These are phyloP conservation scores for Colletotrichum higginsianum DNA, from an alignment of 2,329 filamentous ascomycete species.

Conservation along the genomic window DNA sequence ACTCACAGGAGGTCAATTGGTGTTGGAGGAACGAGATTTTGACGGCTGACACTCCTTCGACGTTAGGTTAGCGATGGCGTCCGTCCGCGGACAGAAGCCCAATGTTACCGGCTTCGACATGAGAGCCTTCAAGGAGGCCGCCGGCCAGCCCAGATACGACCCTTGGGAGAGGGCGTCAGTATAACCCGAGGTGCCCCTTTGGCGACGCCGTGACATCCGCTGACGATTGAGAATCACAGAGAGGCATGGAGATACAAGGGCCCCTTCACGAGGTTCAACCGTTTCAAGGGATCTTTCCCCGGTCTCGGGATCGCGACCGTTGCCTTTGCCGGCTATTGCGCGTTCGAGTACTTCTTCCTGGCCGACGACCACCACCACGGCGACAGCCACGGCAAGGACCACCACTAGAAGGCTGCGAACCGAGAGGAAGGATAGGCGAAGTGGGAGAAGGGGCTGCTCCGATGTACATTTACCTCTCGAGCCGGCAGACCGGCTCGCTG, in stretches of 20 bases:
- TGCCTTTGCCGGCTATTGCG: conserved; percentile 91
- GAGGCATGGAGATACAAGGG: conserved; percentile 97
- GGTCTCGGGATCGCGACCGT: conserved; percentile 93
- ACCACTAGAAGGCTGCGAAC: conserved; percentile 64
- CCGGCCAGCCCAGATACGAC: conserved; percentile 75
- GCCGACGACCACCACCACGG: conserved; percentile 77
- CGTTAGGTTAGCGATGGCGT: conserved; percentile 65
- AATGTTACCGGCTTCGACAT: conserved; percentile 96
- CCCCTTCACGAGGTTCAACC: conserved; percentile 88
- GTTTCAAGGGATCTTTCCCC: conserved; percentile 89
- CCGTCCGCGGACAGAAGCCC: conserved; percentile 64
- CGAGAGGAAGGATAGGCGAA: conserved; percentile 37
- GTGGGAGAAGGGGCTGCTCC: conserved; percentile 25
- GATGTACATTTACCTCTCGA: conserved; percentile 57
- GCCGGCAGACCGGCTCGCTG: conserved; percentile 36
- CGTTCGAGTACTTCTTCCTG: conserved; percentile 90
- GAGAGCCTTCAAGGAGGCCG: conserved; percentile 81
- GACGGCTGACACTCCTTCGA: conserved; percentile 3
- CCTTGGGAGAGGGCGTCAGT: conserved; percentile 77
- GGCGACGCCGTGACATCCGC: conserved; percentile 11
- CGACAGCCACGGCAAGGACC: conserved; percentile 67
- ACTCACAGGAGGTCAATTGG: conserved; percentile 23
- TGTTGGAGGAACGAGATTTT: neutral
- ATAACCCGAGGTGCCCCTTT: neutral
- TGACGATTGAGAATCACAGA: conserved; percentile 62